Conservation (phyloP, 2,329 filamentous ascomycete species). For the Fusarium nematophilum region DNA sequence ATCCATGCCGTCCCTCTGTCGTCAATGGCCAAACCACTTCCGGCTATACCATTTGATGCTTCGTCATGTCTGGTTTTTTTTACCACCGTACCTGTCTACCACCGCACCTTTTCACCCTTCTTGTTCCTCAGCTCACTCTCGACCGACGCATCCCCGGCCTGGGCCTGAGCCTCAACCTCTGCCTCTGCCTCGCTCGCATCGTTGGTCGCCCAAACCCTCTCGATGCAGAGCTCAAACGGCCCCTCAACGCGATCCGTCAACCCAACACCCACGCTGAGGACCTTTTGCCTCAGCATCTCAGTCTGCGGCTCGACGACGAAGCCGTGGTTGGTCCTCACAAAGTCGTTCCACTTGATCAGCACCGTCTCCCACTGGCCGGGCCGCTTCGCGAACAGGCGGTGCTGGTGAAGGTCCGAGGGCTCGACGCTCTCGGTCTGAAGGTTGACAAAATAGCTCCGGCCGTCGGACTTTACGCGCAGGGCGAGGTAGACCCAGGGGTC, state of each 20-base stretch:
- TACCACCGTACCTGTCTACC: constrained; percentile 39
- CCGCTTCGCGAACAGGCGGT: constrained; percentile 82
- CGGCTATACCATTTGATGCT: neutral
- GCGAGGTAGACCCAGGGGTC: constrained; percentile 91
- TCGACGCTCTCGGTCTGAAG: constrained; percentile 94
- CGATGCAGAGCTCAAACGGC: constrained; percentile 87
- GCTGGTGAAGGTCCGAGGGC: constrained; percentile 95
- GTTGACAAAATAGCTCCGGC: constrained; percentile 93
- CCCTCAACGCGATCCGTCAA: constrained; percentile 90
- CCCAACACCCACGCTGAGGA: constrained; percentile 86
- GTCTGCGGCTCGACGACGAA: constrained; percentile 93
- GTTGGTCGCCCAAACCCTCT: constrained; percentile 92
- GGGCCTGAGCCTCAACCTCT: no score
- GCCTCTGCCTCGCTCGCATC: constrained; percentile 44
- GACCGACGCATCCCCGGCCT: constrained; percentile 26
- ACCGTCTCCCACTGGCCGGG: constrained; percentile 95
- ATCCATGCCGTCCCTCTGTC: constrained; percentile 1
- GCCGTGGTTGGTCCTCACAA: constrained; percentile 94
- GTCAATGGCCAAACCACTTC: neutral
- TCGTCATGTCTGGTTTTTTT: neutral
- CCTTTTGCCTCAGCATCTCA: constrained; percentile 86
- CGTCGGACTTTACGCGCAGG: constrained; percentile 89
- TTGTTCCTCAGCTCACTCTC: constrained; percentile 50
- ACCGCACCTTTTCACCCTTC: constrained; percentile 53
- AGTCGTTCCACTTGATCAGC: constrained; percentile 89